Conservation (phyloP, 352 stramenopile species). For the Halophytophthora batemanensis region DNA sequence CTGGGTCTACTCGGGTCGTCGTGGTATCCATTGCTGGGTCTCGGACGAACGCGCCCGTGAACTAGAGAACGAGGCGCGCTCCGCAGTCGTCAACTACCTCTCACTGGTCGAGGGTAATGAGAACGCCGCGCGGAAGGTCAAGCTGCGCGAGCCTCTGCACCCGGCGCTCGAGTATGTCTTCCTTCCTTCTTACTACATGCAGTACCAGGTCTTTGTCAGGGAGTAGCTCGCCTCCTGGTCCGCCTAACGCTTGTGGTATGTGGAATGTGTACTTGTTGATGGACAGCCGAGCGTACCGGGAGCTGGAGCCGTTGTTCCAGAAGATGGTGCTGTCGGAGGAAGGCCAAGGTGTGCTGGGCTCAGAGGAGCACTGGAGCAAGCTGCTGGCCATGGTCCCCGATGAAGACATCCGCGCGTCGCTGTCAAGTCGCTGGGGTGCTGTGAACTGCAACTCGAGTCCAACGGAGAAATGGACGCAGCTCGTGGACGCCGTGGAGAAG, state of each 20-base stretch:
- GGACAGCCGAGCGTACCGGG: constrained; percentile 85
- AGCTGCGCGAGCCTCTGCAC: constrained; percentile 91
- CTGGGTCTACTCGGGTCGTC: constrained; percentile 98
- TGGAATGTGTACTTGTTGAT: constrained; percentile 2
- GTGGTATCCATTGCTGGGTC: constrained; percentile 99
- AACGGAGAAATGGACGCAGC: constrained; percentile 87
- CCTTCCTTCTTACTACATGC: background rate
- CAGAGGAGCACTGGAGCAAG: constrained; percentile 86
- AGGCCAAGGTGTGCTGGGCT: constrained; percentile 91
- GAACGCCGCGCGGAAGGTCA: constrained; percentile 88
- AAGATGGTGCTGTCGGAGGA: constrained; percentile 86
- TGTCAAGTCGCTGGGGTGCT: constrained; percentile 58
- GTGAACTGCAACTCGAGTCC: constrained; percentile 53
- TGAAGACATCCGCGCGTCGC: constrained; percentile 70
- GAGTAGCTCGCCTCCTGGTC: too few relatives aligned
- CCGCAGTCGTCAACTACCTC: constrained; percentile 96
- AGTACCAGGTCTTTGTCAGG: too few relatives aligned
- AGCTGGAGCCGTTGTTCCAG: constrained; percentile 96
- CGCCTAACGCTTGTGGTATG: constrained; percentile 1
- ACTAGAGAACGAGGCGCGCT: constrained; percentile 96
- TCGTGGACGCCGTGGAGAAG: constrained; percentile 69
- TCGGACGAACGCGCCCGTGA: constrained; percentile 92
- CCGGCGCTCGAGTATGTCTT: constrained; percentile 86
- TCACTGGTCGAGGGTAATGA: constrained; percentile 91
- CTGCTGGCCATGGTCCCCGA: constrained; percentile 93